Evolutionary conservation across 2,329 filamentous ascomycete species (phyloP).

Genomic region (Beauveria medogensis): DNA sequence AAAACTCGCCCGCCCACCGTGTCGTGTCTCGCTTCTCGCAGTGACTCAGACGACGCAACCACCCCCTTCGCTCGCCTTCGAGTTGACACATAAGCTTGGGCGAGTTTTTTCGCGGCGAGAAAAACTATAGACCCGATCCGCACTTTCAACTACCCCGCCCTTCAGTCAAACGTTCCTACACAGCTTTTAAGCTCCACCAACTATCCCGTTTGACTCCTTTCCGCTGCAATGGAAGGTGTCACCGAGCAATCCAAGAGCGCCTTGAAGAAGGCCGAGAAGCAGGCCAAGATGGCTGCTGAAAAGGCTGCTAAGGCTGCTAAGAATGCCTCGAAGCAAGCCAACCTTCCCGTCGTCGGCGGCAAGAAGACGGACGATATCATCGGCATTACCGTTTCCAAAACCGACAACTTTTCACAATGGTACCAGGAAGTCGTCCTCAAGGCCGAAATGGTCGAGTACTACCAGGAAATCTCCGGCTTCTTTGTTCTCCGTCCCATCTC

Average conservation of each 20-base stretch:
- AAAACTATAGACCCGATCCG: not conserved
- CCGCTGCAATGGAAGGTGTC: conserved; percentile 23
- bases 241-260: conserved; percentile 50
- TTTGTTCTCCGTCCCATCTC: conserved; percentile 76
- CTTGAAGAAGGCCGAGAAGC: conserved; percentile 58
- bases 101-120: not conserved
- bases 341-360: conserved; percentile 44
- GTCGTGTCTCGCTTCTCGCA: conserved; percentile 3
- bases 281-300: conserved; percentile 51
- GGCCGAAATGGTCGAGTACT: conserved; percentile 96
- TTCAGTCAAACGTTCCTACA: not conserved
- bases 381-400: conserved; percentile 79
- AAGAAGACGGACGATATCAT: conserved; percentile 64
- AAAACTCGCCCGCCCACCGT: conserved; percentile 2
- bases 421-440: conserved; percentile 97
- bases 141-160: conserved; percentile 1
- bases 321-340: conserved; percentile 31
- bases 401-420: conserved; percentile 85
- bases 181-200: conserved; percentile 1
- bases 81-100: not conserved
- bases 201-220: not conserved
- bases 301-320: conserved; percentile 57
- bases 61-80: not conserved
- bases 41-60: conserved; percentile 7
- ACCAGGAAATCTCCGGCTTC: conserved; percentile 86